phyloP scores from a whole-genome alignment of 305 asterid genomes.

The Solanum aculeatissimum region DNA sequence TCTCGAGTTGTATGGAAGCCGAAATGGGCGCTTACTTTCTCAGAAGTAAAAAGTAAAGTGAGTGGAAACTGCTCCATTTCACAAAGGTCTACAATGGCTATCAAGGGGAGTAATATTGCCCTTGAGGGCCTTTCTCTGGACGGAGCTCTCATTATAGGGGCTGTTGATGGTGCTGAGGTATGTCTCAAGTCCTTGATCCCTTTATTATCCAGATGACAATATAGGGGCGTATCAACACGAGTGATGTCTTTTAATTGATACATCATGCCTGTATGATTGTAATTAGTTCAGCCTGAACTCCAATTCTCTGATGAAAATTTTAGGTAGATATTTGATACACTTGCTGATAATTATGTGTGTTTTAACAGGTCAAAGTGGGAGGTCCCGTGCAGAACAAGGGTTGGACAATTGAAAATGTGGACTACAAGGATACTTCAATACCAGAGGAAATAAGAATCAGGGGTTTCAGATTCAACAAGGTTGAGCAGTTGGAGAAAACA shows the following conservation, averaged over 20 bases:
- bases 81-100: slow-evolving; percentile 62
- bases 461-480: slow-evolving; percentile 63
- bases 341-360: neutral
- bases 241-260: neutral
- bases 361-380: slow-evolving; percentile 55
- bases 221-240: neutral
- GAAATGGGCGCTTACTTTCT: slow-evolving; percentile 88
- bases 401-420: slow-evolving; percentile 61
- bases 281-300: neutral
- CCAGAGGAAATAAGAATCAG: slow-evolving; percentile 89
- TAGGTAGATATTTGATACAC: neutral
- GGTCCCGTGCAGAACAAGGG: slow-evolving; percentile 66
- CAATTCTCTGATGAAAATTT: neutral
- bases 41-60: slow-evolving; percentile 68
- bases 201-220: neutral
- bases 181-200: neutral
- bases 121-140: slow-evolving; percentile 71
- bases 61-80: slow-evolving; percentile 50
- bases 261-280: neutral
- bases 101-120: slow-evolving; percentile 51
- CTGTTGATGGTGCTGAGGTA: slow-evolving; percentile 77
- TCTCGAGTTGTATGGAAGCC: slow-evolving; percentile 93
- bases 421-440: slow-evolving; percentile 41
- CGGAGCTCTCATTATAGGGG: slow-evolving; percentile 69
- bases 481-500: slow-evolving; percentile 65